Evolutionary conservation across 2,329 filamentous ascomycete genomes (phyloP).

Genomic region (Penicillium italicum): DNA sequence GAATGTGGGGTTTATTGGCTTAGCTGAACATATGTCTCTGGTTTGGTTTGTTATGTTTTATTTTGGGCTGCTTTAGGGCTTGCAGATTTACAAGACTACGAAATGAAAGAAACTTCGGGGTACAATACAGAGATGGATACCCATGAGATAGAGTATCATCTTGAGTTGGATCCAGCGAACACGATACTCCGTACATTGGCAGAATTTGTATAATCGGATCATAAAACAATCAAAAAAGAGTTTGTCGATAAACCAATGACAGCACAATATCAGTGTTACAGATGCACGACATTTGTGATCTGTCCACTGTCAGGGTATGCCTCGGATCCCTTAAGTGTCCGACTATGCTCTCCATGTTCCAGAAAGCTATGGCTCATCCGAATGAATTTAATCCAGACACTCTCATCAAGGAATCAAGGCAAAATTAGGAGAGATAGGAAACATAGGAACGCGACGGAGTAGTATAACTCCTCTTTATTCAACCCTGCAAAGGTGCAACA

Average conservation of each 20-base stretch:
- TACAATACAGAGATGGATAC: not conserved
- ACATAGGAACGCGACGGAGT: not conserved
- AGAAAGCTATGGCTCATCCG: not conserved
- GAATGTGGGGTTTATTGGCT: constrained; percentile 22
- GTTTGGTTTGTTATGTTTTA: not conserved
- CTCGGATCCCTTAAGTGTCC: not conserved
- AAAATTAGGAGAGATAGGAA: not conserved
- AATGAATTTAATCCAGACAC: not conserved
- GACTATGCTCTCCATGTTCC: not conserved
- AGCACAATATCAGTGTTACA: not conserved
- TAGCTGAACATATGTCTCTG: constrained; percentile 2
- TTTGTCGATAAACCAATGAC: constrained; percentile 11
- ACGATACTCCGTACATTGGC: not conserved
- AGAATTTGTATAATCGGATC: constrained; percentile 10
- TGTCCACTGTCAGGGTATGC: constrained; percentile 17
- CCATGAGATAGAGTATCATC: not conserved
- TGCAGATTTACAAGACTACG: no score
- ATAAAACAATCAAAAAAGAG: not conserved
- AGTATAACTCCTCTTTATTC: not conserved
- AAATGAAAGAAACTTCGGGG: not conserved
- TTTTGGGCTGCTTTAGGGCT: not conserved
- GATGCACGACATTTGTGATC: constrained; percentile 18
- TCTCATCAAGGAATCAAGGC: not conserved
- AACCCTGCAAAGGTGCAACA: not conserved
- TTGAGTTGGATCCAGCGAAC: not conserved